Evolutionary conservation across 169 alveolate genomes (phyloP).

Genomic region (Amoebophrya sp.): DNA sequence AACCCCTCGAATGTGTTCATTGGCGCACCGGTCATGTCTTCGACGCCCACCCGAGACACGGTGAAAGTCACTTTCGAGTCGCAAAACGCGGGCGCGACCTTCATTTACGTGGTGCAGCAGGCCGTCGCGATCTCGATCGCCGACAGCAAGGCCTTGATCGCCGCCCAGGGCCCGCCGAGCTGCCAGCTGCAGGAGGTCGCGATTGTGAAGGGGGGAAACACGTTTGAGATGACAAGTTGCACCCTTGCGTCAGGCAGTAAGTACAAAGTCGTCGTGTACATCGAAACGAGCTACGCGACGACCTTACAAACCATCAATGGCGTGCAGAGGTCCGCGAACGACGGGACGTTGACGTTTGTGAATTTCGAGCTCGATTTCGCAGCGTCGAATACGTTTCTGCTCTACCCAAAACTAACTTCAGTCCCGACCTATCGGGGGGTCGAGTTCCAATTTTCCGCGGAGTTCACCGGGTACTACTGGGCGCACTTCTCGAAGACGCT

Average conservation of each 20-base stretch:
- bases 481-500: background rate
- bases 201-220: background rate
- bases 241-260: background rate
- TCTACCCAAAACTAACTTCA: background rate
- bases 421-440: background rate
- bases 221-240: background rate
- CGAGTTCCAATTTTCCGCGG: background rate
- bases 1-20: background rate
- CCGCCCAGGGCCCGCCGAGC: constrained; percentile 19
- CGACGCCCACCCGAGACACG: background rate
- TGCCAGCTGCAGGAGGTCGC: background rate
- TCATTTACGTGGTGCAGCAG: constrained; percentile 5
- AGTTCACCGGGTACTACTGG: background rate
- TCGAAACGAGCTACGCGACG: background rate
- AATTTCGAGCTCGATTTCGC: constrained; percentile 4
- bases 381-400: background rate
- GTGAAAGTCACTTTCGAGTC: background rate
- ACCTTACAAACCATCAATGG: background rate
- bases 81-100: background rate
- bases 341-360: background rate
- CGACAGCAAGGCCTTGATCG: background rate
- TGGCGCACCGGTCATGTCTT: background rate
- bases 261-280: constrained; percentile 10
- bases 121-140: background rate
- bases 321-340: background rate